Percentiles rank a stretch among this genome's conserved stretches.
Conservation (phyloP, 805 yeast species). For the Myxozyma monticola region DNA sequence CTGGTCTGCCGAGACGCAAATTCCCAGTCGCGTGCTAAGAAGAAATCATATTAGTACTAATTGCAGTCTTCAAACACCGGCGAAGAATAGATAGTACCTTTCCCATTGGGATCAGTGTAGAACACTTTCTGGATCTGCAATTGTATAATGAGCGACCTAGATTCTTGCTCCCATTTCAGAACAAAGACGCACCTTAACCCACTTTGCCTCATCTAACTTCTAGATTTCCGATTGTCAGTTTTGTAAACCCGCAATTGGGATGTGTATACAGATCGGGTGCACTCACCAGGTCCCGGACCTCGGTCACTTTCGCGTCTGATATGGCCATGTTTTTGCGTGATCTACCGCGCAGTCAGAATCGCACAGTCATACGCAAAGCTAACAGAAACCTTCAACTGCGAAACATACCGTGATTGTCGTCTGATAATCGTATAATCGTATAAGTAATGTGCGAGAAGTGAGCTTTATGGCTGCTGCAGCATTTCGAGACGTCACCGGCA, state of each 20-base stretch:
- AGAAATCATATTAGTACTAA: not conserved
- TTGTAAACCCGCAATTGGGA: not conserved
- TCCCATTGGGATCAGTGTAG: slow-evolving; percentile 73
- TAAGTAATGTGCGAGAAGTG: no score
- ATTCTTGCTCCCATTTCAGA: no score
- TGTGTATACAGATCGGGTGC: not conserved
- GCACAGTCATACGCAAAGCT: no score
- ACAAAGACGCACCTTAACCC: slow-evolving; percentile 50
- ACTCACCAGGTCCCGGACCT: slow-evolving; percentile 24
- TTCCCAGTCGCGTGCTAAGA: slow-evolving; percentile 74
- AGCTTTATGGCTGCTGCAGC: no score
- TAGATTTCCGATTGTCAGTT: not conserved
- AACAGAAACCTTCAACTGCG: no score
- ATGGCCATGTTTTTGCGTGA: slow-evolving; percentile 5
- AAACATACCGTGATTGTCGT: no score
- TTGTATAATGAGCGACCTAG: slow-evolving; percentile 27
- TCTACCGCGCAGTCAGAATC: no score
- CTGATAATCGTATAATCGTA: no score
- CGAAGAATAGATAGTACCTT: slow-evolving; percentile 22
- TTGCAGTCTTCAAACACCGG: not conserved
- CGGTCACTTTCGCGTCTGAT: slow-evolving; percentile 22
- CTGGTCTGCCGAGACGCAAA: slow-evolving; percentile 81
- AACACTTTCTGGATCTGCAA: slow-evolving; percentile 59
- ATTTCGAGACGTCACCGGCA: no score
- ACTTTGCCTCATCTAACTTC: slow-evolving; percentile 53